Evolutionary conservation across 352 stramenopile species (phyloP), one percentile per base, ranked within the genome.

Genomic region (Globisporangium echinulatum): DNA sequence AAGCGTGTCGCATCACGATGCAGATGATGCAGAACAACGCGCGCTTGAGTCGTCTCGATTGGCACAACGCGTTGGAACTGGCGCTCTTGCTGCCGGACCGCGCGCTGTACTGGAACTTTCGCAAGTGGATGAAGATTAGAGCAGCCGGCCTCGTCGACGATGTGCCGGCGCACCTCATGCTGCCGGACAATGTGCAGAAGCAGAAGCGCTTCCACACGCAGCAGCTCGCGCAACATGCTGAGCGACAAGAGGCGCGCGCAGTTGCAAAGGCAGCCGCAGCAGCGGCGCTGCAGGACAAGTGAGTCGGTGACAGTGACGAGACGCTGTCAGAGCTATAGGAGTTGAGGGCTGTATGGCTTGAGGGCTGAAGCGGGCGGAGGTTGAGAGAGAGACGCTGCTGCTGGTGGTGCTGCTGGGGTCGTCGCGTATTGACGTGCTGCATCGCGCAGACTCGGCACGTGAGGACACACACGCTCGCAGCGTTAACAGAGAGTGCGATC

Each of bases 1-100:
- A 83, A 54, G 83, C 80, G 1, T 87, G 85, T 42, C 80, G 79
- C 8, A 62, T 89, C 15, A 84, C 72, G n/a, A 92, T 91, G 81
- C 79, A 88, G 62, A 92, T 92, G 83, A 92, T 92, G 83, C 77
- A 90, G 63, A 58, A 77, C 56, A 92, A 92, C 59, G 74, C 84
- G 58, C 79, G 77, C 1, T 62, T 92, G 64, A 90, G 80, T 61
- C 80, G 77, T 19, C 67, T 82, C 19, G 85, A 94, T 64, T 94
- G 85, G 85, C 69, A 82, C 64, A 88, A 88, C 51, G 85, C 85
- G 39, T 71, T 94, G 15, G 69, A 64, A 0, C 63, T 75, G 49
- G 66, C 85, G 53, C 67, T 94, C 56, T 66, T 84, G 59, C 65
- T 90, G 43, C 71, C 69, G 13, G 82, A 94, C 61, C 75, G 74